phyloP scores from a whole-genome alignment of 176 grass and related monocot species.

The Carex parvula region DNA sequence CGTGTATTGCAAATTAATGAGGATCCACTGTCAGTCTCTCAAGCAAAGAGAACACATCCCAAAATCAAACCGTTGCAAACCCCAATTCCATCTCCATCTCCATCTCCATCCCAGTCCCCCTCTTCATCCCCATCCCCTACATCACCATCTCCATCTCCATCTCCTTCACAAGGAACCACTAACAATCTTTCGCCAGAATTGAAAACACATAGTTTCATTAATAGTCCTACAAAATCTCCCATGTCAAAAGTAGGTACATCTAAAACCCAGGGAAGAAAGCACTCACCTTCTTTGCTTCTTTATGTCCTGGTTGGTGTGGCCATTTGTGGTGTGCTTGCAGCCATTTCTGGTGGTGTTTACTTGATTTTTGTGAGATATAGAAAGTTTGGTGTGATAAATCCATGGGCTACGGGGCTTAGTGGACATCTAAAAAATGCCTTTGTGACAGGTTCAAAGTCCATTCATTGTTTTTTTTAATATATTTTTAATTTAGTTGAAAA shows the following conservation, averaged over 20 bases:
- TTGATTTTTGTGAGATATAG: constrained; percentile 34
- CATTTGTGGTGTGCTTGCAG: constrained; percentile 28
- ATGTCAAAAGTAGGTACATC: not conserved
- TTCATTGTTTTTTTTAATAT: constrained; percentile 17
- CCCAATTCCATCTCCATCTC: not conserved
- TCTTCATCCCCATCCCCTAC: not conserved
- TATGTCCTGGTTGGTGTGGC: constrained; percentile 40
- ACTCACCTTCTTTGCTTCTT: not conserved
- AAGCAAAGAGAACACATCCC: not conserved
- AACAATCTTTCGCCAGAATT: not conserved
- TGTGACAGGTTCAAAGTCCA: constrained; percentile 46
- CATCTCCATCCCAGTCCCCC: not conserved
- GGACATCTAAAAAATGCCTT: constrained; percentile 45
- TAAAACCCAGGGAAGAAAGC: not conserved
- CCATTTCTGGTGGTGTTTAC: constrained; percentile 28
- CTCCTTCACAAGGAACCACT: not conserved
- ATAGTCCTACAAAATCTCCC: not conserved
- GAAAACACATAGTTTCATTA: not conserved
- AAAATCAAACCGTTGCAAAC: not conserved
- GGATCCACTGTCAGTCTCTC: constrained; percentile 3
- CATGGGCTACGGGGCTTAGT: constrained; percentile 46
- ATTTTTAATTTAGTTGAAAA: not conserved
- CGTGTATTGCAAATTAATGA: constrained; percentile 1
- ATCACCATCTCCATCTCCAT: not conserved
- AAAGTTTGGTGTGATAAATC: constrained; percentile 55